Evolutionary conservation across 306 rosid genomes (phyloP).

Genomic region (Datisca glomerata): DNA sequence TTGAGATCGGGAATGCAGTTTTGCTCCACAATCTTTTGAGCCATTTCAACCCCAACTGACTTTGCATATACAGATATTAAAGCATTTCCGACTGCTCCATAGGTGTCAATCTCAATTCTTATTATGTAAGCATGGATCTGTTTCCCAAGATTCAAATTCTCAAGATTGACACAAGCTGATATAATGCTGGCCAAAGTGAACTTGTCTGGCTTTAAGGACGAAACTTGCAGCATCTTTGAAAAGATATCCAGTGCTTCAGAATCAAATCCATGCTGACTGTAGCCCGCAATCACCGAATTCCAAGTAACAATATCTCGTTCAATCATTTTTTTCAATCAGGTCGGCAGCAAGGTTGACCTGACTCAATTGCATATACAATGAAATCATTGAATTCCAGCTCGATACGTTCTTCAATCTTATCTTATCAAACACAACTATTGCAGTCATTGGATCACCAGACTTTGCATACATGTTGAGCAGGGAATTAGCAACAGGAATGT

Average conservation of each 20-base stretch:
- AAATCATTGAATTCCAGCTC: constrained; percentile 68
- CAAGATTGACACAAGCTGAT: constrained; percentile 72
- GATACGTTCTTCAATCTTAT: constrained; percentile 47
- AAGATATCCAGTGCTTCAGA: constrained; percentile 47
- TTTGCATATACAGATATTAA: constrained; percentile 76
- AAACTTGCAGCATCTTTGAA: constrained; percentile 39
- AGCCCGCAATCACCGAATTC: constrained; percentile 69
- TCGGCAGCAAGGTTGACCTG: constrained; percentile 45
- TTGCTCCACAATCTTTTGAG: constrained; percentile 37
- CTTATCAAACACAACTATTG: constrained; percentile 48
- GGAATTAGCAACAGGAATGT: constrained; percentile 51
- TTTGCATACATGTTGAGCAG: constrained; percentile 86
- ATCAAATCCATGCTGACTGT: constrained; percentile 40
- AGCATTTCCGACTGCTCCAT: constrained; percentile 47
- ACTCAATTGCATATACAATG: constrained; percentile 51
- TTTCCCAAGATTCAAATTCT: constrained; percentile 54
- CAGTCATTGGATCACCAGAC: constrained; percentile 47
- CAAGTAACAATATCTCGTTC: constrained; percentile 57
- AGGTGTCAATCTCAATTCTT: constrained; percentile 28
- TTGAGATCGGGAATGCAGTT: constrained; percentile 35
- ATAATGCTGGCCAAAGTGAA: constrained; percentile 64
- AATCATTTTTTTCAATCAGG: constrained; percentile 46
- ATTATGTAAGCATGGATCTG: constrained; percentile 57
- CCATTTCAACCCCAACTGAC: constrained; percentile 47
- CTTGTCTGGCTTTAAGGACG: constrained; percentile 50